phyloP scores from a whole-genome alignment of 306 rosid species.

The Castanospermum australe region DNA sequence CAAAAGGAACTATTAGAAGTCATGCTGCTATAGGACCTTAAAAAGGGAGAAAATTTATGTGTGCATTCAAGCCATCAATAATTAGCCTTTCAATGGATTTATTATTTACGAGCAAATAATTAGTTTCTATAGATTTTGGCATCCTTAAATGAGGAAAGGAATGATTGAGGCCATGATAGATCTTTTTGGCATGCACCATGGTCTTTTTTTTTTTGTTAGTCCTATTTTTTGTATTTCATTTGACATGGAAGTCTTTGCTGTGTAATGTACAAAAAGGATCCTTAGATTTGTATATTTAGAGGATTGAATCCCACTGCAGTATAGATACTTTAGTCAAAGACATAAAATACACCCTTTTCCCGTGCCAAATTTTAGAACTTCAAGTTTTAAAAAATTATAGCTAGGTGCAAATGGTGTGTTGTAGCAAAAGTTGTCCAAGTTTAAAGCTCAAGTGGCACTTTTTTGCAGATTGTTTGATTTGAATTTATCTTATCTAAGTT shows the following conservation, averaged over 20 bases:
- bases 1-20: constrained; percentile 47
- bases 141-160: constrained; percentile 33
- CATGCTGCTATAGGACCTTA: constrained; percentile 50
- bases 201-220: constrained; percentile 27
- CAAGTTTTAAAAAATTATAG: no score
- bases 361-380: no score
- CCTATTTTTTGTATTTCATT: constrained; percentile 55
- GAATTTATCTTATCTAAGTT: no score
- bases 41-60: constrained; percentile 60
- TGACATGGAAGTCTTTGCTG: constrained; percentile 41
- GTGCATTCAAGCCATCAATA: constrained; percentile 79
- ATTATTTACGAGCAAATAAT: constrained; percentile 66
- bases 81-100: constrained; percentile 75
- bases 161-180: constrained; percentile 8
- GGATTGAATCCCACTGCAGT: constrained; percentile 46
- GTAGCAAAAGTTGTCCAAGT: no score
- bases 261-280: constrained; percentile 43
- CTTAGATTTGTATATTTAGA: constrained; percentile 48
- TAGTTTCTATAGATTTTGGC: constrained; percentile 38
- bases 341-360: no score
- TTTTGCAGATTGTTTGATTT: no score
- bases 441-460: no score
- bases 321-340: no score
- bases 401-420: no score
- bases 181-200: constrained; percentile 23